A percentile compares a stretch with the other conserved stretches of the same genome.
phyloP scores from a whole-genome alignment of 495 filamentous ascomycete species.

The Bacidia rubella region DNA sequence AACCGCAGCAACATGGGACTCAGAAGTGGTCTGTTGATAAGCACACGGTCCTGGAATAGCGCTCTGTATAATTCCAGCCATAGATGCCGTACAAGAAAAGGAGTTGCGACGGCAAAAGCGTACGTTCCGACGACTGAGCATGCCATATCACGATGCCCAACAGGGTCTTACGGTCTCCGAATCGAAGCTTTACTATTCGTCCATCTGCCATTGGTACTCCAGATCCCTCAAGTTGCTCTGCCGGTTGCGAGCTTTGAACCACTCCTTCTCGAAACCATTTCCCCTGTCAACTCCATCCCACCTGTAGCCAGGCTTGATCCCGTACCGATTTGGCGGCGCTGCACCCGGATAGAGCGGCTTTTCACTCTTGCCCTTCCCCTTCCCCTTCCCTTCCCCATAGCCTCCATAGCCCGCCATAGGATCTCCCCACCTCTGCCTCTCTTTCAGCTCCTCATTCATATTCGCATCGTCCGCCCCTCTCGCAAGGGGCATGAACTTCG shows the following conservation, averaged over 20 bases:
- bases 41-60: no score
- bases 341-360: slow-evolving; percentile 68
- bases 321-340: slow-evolving; percentile 82
- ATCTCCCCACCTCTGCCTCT: slow-evolving; percentile 75
- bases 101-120: no score
- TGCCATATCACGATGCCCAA: no score
- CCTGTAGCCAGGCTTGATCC: slow-evolving; percentile 76
- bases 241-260: slow-evolving; percentile 75
- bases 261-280: slow-evolving; percentile 90
- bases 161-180: no score
- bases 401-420: slow-evolving; percentile 62
- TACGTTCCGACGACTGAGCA: no score
- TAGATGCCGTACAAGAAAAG: no score
- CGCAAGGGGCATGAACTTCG: slow-evolving; percentile 66
- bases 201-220: slow-evolving; percentile 70
- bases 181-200: no score
- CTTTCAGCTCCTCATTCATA: slow-evolving; percentile 71
- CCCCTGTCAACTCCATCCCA: slow-evolving; percentile 97
- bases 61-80: no score
- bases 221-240: slow-evolving; percentile 58
- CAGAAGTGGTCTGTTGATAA: no score
- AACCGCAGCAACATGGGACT: no score
- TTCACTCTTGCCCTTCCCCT: slow-evolving; percentile 38
- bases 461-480: slow-evolving; percentile 66
- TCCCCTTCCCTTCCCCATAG: slow-evolving; percentile 17